phyloP scores from a whole-genome alignment of 345 rosid species.

The Rhizophora mangle region DNA sequence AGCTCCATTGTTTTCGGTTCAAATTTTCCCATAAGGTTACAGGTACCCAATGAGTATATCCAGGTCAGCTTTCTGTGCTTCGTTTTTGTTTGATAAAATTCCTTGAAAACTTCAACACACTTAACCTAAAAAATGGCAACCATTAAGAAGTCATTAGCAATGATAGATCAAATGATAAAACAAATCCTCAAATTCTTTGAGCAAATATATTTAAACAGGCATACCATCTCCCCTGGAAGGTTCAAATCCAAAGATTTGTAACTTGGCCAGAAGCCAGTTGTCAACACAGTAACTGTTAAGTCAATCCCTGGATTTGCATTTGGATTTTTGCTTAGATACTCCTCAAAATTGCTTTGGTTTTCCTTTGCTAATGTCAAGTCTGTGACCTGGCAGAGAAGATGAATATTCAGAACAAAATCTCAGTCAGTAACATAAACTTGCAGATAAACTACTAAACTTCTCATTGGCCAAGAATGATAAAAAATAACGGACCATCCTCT shows the following conservation, averaged over 20 bases:
- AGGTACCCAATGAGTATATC: conserved; percentile 66
- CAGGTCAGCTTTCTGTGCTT: conserved; percentile 62
- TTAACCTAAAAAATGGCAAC: conserved; percentile 15
- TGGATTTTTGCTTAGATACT: conserved; percentile 23
- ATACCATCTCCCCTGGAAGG: conserved; percentile 36
- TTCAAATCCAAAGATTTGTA: conserved; percentile 38
- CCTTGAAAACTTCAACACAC: conserved; percentile 55
- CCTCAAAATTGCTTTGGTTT: conserved; percentile 30
- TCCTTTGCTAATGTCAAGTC: conserved; percentile 36
- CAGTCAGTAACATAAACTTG: background rate
- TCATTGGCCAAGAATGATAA: background rate
- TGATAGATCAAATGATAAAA: background rate
- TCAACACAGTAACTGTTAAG: conserved; percentile 31
- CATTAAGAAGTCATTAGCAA: conserved; percentile 10
- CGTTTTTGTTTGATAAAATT: conserved; percentile 51
- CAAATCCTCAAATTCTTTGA: background rate
- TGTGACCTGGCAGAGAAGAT: conserved; percentile 20
- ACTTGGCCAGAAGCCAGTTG: conserved; percentile 40
- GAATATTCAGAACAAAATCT: background rate
- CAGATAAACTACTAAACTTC: background rate
- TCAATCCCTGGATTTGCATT: conserved; percentile 37
- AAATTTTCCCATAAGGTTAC: conserved; percentile 57
- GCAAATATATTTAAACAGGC: background rate
- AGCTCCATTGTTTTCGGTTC: conserved; percentile 55
- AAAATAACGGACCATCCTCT: conserved; percentile 27